These are phyloP conservation scores for Galium porrigens DNA, from an alignment of 305 asterid species.

Conservation along the genomic window DNA sequence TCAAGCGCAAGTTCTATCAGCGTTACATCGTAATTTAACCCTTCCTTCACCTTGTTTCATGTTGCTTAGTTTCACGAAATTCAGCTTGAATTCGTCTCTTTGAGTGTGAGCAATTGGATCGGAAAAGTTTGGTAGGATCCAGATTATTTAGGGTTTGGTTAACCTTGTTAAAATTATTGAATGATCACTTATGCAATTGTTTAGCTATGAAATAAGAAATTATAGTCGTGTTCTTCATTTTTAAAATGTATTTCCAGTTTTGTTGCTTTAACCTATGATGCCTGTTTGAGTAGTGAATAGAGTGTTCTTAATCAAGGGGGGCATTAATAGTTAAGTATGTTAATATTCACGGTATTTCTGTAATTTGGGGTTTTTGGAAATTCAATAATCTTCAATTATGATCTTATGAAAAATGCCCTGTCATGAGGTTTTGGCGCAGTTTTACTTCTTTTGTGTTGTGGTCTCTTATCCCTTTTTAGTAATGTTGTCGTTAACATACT, in stretches of 20 bases:
- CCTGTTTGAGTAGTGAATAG: no score
- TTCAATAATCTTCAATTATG: no score
- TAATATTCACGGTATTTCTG: not conserved
- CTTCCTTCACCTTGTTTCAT: not conserved
- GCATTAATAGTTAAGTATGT: not conserved
- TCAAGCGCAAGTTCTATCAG: conserved; percentile 93
- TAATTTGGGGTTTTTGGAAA: not conserved
- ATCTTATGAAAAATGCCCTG: not conserved
- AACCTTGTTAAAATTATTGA: not conserved
- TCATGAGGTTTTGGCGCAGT: not conserved
- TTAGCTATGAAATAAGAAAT: not conserved
- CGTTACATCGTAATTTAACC: conserved; percentile 47
- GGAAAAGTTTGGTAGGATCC: not conserved
- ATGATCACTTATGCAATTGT: not conserved
- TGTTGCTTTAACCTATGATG: not conserved
- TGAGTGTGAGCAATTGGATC: conserved; percentile 7
- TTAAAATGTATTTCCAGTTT: not conserved
- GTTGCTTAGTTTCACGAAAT: not conserved
- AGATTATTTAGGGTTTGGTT: not conserved
- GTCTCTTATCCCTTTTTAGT: not conserved
- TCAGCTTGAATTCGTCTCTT: not conserved
- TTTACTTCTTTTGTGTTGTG: not conserved
- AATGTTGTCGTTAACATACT: not conserved
- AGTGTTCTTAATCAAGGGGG: not conserved
- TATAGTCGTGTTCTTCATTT: not conserved